Evolutionary conservation across 2,329 filamentous ascomycete species (phyloP), one percentile per base, ranked within the genome.

Genomic region (Scedosporium apiospermum): DNA sequence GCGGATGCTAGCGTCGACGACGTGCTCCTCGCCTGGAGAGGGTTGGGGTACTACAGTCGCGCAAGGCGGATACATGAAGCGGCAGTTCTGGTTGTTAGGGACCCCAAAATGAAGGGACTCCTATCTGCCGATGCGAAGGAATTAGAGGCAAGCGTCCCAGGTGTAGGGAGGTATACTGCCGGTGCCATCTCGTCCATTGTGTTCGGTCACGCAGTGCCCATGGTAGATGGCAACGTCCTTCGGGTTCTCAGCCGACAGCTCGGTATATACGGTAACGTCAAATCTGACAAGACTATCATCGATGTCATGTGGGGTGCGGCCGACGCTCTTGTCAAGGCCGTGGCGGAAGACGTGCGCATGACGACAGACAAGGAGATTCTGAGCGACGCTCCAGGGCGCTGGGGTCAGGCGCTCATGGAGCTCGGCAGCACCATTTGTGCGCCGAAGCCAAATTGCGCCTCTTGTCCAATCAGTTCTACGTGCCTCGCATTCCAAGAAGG

Each of bases 401-500:
- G 84, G 85, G 85, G 85, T 0, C 85, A 88, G 68, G 85, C 82
- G 0, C 71, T 88, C 27, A 88, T 88, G 85, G 85, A 88, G 68
- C 75, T 88, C 3, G 85, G 85, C 3, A 86, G 83, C 65, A 88
- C 85, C 0, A 69, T 87, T 1, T 88, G 85, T 66, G 79, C 78
- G 6, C 84, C 85, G 0, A 82, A 81, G 66, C 85, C 85, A 1
- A 80, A 81, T 60, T 88, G 85, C 66, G 71, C 70, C 2, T 67
- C 68, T 1, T 85, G 82, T 62, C 82, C 82, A 1, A 74, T 85
- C 57, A 79, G 73, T 0, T 69, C 71, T 2, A 82, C 79, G 0
- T 85, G 82, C 65, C 78, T 79, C 4, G 80, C 76, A 0, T 84
- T 80, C 66, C 68, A 68, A 3, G 82, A 85, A 63, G 82, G 81